Conservation (phyloP, 129 eudicot species). For the Tagetes patula region DNA sequence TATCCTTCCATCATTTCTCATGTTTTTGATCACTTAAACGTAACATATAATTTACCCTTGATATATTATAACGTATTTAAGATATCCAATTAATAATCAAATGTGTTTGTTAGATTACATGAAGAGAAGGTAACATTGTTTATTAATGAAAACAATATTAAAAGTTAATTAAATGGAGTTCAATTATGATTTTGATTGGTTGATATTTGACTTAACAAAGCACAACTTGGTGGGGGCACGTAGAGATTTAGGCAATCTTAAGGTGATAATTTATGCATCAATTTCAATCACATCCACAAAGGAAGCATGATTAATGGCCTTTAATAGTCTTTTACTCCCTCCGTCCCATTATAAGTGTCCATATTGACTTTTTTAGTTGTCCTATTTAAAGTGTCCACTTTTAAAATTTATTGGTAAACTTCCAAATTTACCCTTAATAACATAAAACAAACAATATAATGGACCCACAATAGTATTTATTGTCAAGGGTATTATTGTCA, state of each 20-base stretch:
- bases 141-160: background rate
- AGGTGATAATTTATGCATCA: slow-evolving; percentile 62
- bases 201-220: slow-evolving; percentile 52
- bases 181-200: slow-evolving; percentile 46
- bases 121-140: background rate
- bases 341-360: too few species aligned
- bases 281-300: slow-evolving; percentile 67
- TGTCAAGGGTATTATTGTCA: too few species aligned
- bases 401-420: too few species aligned
- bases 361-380: too few species aligned
- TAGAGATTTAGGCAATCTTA: slow-evolving; percentile 75
- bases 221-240: slow-evolving; percentile 63
- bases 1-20: background rate
- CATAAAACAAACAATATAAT: too few species aligned
- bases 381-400: too few species aligned
- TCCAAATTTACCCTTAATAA: too few species aligned
- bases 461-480: too few species aligned
- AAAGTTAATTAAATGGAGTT: slow-evolving; percentile 16
- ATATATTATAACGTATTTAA: background rate
- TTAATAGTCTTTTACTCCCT: slow-evolving; percentile 32
- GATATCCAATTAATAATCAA: background rate
- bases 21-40: background rate
- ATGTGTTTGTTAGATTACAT: background rate
- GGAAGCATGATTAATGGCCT: slow-evolving; percentile 63
- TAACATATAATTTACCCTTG: too few species aligned